A percentile compares a stretch with the other conserved stretches of the same genome.
Evolutionary conservation across 1,284 basidiomycete species (phyloP).

Genomic region (Trichosporon sp.): DNA sequence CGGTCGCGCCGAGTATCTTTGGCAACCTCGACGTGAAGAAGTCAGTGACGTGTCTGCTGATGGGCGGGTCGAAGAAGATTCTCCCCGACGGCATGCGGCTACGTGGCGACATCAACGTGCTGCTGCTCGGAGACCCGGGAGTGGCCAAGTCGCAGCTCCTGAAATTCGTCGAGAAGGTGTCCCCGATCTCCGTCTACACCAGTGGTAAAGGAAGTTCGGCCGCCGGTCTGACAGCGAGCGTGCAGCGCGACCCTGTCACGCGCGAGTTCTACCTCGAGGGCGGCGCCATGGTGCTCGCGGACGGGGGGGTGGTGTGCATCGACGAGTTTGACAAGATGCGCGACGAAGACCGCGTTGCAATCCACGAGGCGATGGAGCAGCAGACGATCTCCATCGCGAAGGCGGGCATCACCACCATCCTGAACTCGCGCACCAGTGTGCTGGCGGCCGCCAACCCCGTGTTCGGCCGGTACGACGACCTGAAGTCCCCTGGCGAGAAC

Average conservation of each 20-base stretch:
- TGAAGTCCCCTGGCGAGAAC: slow-evolving; percentile 83
- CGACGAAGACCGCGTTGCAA: slow-evolving; percentile 97
- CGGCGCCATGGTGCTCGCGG: slow-evolving; percentile 98
- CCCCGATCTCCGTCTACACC: slow-evolving; percentile 96
- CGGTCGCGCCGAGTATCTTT: slow-evolving; percentile 96
- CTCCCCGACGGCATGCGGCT: slow-evolving; percentile 97
- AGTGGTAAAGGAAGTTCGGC: slow-evolving; percentile 98
- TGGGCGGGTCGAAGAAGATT: slow-evolving; percentile 98
- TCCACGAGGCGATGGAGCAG: slow-evolving; percentile 99
- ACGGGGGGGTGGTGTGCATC: slow-evolving; percentile 98
- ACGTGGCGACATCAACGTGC: slow-evolving; percentile 96
- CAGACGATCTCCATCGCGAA: slow-evolving; percentile 99
- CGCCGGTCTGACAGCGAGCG: slow-evolving; percentile 95
- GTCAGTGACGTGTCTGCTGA: slow-evolving; percentile 88
- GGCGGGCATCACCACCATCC: slow-evolving; percentile 96
- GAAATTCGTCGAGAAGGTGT: slow-evolving; percentile 98
- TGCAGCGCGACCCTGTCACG: slow-evolving; percentile 92
- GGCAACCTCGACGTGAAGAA: slow-evolving; percentile 99
- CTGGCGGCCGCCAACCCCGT: slow-evolving; percentile 98
- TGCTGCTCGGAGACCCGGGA: slow-evolving; percentile 94
- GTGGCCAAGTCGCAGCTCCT: slow-evolving; percentile 97
- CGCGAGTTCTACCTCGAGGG: slow-evolving; percentile 99
- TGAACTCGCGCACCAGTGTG: slow-evolving; percentile 95
- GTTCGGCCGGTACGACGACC: slow-evolving; percentile 97
- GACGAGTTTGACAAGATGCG: slow-evolving; percentile 99